Base-by-base conservation (phyloP, 2,329 filamentous ascomycete genomes). In the Neodidymelliopsis sp. region DNA sequence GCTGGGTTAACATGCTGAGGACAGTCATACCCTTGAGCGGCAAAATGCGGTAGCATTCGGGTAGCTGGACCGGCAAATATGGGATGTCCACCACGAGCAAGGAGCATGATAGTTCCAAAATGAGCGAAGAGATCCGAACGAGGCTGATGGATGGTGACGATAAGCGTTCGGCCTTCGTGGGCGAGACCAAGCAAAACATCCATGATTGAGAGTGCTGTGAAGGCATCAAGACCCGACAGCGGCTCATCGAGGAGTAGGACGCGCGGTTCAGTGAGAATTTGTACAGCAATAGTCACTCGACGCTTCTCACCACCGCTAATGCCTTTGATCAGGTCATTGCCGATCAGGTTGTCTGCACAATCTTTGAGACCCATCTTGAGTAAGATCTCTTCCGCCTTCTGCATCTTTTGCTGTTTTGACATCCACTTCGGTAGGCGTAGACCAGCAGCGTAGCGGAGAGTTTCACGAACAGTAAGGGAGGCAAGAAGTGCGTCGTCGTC, bases 231-330 rank as follows among this genome's bases (percentile, higher is more conserved):
- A 0, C 89, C 89, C 3, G 85, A 89, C 11, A 89, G 88, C 0
- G 89, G 89, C 58, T 92, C 89, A 52, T 92, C 89, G 0, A 92
- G 79, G 0, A 92, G 76, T 1, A 92, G 73, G 2, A 92, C 81
- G 1, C 84, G 83, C 1, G 89, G 89, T 50, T 91, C 87, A 0
- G 87, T 91, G 9, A 92, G 77, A 6, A 91, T 85, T 59, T 92
- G 89, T 0, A 91, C 84, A 0, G 88, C 89, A 53, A 92, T 91
- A 2, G 86, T 88, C 5, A 91, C 87, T 45, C 89, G 81, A 2
- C 89, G 80, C 71, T 91, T 91, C 70, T 92, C 88, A 13, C 89
- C 89, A 2, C 89, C 89, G 7, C 87, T 90, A 22, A 92, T 91
- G 0, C 89, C 88, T 66, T 91, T 91, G 57, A 89, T 79, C 4